phyloP scores from a whole-genome alignment of 768 basidiomycete species.

The Fomitopsis serialis region DNA sequence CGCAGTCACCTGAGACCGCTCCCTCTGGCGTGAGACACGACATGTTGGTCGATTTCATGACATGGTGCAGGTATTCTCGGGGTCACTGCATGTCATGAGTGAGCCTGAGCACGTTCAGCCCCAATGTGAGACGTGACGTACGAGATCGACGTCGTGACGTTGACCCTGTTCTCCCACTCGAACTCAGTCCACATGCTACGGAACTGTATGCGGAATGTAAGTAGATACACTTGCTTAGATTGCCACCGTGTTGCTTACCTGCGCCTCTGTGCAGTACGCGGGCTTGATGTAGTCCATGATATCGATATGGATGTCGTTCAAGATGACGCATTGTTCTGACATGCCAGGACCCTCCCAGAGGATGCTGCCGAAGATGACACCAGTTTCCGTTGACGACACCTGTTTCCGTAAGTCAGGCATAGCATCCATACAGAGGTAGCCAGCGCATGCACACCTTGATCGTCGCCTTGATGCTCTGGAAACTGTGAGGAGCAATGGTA shows the following conservation, averaged over 20 bases:
- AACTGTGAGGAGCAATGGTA: constrained; percentile 91
- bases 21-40: constrained; percentile 88
- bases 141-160: constrained; percentile 81
- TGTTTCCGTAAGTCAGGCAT: constrained; percentile 7
- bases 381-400: constrained; percentile 96
- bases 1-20: constrained; percentile 89
- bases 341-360: constrained; percentile 91
- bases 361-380: constrained; percentile 97
- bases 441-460: constrained; percentile 60
- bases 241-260: constrained; percentile 64
- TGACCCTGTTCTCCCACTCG: constrained; percentile 99
- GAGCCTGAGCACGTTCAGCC: background rate
- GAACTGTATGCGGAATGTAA: constrained; percentile 48
- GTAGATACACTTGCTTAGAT: too few species aligned
- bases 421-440: background rate
- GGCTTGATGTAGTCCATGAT: constrained; percentile 99
- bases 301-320: constrained; percentile 97
- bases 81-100: constrained; percentile 46
- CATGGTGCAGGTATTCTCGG: constrained; percentile 89
- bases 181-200: constrained; percentile 99
- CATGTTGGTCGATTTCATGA: constrained; percentile 98
- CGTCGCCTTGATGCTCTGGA: constrained; percentile 98
- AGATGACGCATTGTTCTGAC: constrained; percentile 85
- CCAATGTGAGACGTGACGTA: constrained; percentile 43
- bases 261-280: constrained; percentile 90